phyloP scores from a whole-genome alignment of 2,329 filamentous ascomycete species.

The Gnomoniopsis smithogilvyi region DNA sequence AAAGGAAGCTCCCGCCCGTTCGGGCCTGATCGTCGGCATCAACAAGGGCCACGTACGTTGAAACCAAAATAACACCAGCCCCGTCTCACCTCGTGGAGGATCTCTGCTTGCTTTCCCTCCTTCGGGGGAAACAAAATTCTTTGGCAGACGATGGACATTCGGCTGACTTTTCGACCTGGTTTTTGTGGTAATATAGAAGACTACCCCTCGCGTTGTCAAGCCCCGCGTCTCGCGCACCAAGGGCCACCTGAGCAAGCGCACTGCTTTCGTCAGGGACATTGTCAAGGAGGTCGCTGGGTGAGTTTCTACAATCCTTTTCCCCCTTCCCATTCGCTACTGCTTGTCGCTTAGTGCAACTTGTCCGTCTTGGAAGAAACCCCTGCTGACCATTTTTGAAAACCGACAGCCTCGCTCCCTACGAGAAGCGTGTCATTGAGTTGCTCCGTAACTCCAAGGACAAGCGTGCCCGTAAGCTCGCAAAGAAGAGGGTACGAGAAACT shows the following conservation, averaged over 20 bases:
- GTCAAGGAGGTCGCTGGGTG: constrained; percentile 98
- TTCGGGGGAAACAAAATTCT: constrained; percentile 26
- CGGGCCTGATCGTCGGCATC: constrained; percentile 58
- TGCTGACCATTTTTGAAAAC: constrained; percentile 9
- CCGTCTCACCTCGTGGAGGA: constrained; percentile 73
- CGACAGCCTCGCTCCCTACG: constrained; percentile 79
- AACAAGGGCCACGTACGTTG: constrained; percentile 64
- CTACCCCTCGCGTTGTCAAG: constrained; percentile 74
- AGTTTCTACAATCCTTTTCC: constrained; percentile 33
- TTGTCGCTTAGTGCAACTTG: neutral
- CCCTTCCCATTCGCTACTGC: neutral
- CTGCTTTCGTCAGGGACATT: constrained; percentile 93
- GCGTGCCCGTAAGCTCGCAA: constrained; percentile 97
- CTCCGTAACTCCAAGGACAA: constrained; percentile 99
- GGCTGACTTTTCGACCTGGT: constrained; percentile 23
- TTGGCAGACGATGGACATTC: constrained; percentile 58
- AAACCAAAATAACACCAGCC: constrained; percentile 29
- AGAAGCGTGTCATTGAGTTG: constrained; percentile 98
- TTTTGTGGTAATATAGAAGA: constrained; percentile 62
- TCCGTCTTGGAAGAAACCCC: neutral
- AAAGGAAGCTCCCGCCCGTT: constrained; percentile 55
- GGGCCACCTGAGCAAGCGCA: constrained; percentile 95
- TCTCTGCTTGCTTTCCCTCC: constrained; percentile 52
- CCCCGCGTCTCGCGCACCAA: constrained; percentile 81
- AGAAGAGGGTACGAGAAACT: constrained; percentile 80